Conservation (phyloP, 768 basidiomycete genomes). For the Sporobolomyces roseus region DNA sequence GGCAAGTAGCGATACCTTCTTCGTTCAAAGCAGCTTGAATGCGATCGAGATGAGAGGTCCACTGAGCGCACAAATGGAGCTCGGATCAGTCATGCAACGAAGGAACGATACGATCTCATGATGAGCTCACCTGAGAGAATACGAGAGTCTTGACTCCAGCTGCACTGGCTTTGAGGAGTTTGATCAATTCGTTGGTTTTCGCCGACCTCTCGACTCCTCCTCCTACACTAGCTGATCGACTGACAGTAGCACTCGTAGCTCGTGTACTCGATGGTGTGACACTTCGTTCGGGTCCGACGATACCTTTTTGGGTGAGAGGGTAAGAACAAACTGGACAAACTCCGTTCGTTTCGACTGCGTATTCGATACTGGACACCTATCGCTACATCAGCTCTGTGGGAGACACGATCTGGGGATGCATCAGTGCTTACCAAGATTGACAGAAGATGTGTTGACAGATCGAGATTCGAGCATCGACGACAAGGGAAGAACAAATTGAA, state of each 20-base stretch:
- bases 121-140: constrained; percentile 34
- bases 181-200: constrained; percentile 33
- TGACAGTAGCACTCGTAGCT: not conserved
- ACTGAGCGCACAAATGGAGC: constrained; percentile 22
- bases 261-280: constrained; percentile 1
- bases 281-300: constrained; percentile 26
- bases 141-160: constrained; percentile 37
- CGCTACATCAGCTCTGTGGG: no score
- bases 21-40: constrained; percentile 36
- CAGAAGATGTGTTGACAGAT: constrained; percentile 43
- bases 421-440: constrained; percentile 30
- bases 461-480: constrained; percentile 41
- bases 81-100: no score
- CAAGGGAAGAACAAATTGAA: constrained; percentile 32
- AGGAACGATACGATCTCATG: not conserved
- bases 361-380: constrained; percentile 38
- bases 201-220: constrained; percentile 21
- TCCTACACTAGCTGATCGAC: not conserved
- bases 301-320: constrained; percentile 11
- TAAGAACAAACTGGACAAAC: constrained; percentile 19
- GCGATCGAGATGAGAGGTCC: constrained; percentile 41
- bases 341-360: constrained; percentile 25
- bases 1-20: constrained; percentile 38
- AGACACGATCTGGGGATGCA: no score
- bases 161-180: constrained; percentile 23